These are phyloP conservation scores for Eucalyptus erythrocorys DNA, from an alignment of 345 rosid species.

Conservation along the genomic window DNA sequence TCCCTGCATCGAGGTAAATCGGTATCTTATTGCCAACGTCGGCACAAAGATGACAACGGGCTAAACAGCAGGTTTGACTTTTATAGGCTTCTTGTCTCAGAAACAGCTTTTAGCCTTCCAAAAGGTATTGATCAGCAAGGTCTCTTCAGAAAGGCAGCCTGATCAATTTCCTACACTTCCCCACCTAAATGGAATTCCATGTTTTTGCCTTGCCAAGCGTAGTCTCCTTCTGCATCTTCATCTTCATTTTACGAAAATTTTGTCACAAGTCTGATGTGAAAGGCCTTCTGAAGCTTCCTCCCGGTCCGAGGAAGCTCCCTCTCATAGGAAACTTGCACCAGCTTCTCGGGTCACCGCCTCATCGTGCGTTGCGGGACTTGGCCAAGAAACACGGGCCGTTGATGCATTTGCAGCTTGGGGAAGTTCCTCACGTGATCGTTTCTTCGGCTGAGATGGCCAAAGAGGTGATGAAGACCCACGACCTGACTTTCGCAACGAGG, in stretches of 20 bases:
- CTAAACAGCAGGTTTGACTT: background rate
- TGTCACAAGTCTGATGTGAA: background rate
- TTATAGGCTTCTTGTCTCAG: background rate
- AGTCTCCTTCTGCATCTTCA: background rate
- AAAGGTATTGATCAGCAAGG: background rate
- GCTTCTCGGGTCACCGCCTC: constrained; percentile 4
- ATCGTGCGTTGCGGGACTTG: constrained; percentile 2
- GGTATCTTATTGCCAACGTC: background rate
- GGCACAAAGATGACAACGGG: background rate
- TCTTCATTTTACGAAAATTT: background rate
- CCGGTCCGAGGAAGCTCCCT: constrained; percentile 21
- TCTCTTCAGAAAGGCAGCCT: background rate
- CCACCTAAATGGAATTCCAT: background rate
- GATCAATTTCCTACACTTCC: background rate
- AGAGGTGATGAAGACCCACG: constrained; percentile 18
- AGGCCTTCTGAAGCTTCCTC: constrained; percentile 4
- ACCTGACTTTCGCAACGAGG: constrained; percentile 4
- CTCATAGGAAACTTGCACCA: constrained; percentile 20
- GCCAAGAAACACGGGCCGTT: constrained; percentile 15
- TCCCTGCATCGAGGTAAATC: background rate
- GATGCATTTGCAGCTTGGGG: constrained; percentile 21
- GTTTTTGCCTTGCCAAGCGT: background rate
- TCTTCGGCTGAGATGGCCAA: constrained; percentile 9
- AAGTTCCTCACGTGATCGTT: background rate
- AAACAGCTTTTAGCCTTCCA: background rate